Evolutionary conservation across 208 protist species (phyloP).

Genomic region (Acanthamoeba lenticulata): DNA sequence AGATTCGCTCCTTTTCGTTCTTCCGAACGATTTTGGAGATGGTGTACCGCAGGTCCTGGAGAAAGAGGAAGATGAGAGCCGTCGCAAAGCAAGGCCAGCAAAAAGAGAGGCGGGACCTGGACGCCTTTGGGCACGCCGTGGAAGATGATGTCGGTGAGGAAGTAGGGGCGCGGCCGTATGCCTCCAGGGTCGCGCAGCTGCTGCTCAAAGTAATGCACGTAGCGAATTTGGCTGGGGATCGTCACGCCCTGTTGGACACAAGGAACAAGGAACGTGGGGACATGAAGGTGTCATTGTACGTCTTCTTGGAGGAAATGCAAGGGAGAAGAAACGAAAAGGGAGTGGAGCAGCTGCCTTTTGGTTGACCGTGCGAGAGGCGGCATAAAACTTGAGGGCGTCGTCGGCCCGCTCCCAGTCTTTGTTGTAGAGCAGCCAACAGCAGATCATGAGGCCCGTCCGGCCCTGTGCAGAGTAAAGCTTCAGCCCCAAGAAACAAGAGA

Average conservation of each 20-base stretch:
- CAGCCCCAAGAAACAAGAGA: not conserved
- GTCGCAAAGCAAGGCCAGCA: not conserved
- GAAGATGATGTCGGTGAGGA: not conserved
- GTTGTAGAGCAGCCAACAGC: slow-evolving; percentile 5
- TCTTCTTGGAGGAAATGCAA: no score
- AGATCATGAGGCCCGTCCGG: slow-evolving; percentile 26
- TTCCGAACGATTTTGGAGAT: not conserved
- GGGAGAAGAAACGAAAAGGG: not conserved
- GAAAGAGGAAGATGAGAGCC: not conserved
- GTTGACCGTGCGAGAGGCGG: not conserved
- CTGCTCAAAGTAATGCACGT: slow-evolving; percentile 32
- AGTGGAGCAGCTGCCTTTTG: slow-evolving; percentile 27
- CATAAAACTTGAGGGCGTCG: not conserved
- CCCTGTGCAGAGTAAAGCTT: not conserved
- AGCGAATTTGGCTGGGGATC: slow-evolving; percentile 19
- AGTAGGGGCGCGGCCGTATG: not conserved
- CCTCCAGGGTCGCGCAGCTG: not conserved
- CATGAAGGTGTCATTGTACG: no score
- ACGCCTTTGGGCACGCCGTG: not conserved
- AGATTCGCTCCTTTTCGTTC: not conserved
- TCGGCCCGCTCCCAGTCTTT: not conserved
- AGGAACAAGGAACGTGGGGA: no score
- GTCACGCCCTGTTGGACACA: slow-evolving; percentile 56
- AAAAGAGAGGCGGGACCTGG: not conserved
- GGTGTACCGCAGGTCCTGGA: not conserved